A percentile compares a stretch with the other conserved stretches of the same genome.
Conservation (phyloP, 148 eudicot species). For the Rhododendron simsii region DNA sequence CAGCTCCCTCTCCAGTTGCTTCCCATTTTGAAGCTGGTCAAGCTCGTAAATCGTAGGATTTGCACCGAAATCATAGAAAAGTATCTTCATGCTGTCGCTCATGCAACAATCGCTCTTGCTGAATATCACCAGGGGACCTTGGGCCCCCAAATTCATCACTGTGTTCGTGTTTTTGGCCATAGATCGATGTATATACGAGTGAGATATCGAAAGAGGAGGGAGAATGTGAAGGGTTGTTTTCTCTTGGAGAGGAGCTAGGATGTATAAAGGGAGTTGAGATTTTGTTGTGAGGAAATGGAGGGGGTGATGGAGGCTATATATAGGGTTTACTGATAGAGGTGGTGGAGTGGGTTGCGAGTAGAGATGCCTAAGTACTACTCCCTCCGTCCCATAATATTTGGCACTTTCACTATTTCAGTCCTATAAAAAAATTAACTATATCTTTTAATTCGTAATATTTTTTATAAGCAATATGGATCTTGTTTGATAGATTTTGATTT, state of each 20-base stretch:
- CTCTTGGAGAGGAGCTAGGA: neutral
- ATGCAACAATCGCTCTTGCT: conserved; percentile 72
- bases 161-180: neutral
- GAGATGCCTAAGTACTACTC: neutral
- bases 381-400: too few relatives aligned
- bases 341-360: neutral
- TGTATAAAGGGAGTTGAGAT: neutral
- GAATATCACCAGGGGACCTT: conserved; percentile 69
- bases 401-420: too few relatives aligned
- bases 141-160: conserved; percentile 35
- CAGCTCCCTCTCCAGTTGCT: conserved; percentile 48
- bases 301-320: neutral
- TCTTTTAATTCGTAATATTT: too few relatives aligned
- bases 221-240: neutral
- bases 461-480: too few relatives aligned
- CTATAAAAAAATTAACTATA: too few relatives aligned
- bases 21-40: conserved; percentile 53
- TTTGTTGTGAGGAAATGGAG: neutral
- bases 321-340: neutral
- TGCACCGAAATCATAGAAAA: conserved; percentile 63
- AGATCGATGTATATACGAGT: neutral
- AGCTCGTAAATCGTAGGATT: conserved; percentile 61
- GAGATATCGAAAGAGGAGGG: neutral
- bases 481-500: too few relatives aligned
- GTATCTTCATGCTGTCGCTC: conserved; percentile 47